Evolutionary conservation across 345 rosid genomes (phyloP).

Genomic region (Kernera saxatilis): DNA sequence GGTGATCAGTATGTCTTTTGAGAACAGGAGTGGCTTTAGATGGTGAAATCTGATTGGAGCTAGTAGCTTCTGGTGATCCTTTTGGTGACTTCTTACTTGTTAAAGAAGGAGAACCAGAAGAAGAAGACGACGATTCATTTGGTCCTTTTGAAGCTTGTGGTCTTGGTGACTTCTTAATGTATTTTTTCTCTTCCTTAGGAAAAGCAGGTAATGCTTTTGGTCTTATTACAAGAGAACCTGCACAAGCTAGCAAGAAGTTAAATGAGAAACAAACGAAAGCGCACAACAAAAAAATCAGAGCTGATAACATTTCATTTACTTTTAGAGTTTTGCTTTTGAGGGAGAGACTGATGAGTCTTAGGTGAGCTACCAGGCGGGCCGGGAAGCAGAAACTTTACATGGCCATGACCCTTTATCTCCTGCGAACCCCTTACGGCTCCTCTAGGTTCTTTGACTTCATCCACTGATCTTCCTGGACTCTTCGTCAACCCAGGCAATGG

Average conservation of each 20-base stretch:
- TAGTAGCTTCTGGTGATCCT: not conserved
- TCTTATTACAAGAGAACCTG: constrained; percentile 1
- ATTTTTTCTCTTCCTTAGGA: not conserved
- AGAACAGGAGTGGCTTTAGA: not conserved
- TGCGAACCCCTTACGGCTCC: not conserved
- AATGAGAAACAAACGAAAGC: not conserved
- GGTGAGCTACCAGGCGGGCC: not conserved
- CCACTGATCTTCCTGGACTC: not conserved
- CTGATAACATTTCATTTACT: not conserved
- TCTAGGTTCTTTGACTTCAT: not conserved
- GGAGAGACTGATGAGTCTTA: not conserved
- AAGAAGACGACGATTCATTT: not conserved
- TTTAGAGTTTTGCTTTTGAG: not conserved
- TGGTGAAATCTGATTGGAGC: not conserved
- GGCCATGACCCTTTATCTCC: constrained; percentile 3
- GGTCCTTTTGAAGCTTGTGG: not conserved
- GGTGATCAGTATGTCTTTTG: not conserved
- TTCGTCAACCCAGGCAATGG: not conserved
- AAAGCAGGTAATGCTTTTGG: not conserved
- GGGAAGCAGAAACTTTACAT: not conserved
- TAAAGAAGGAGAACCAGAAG: not conserved
- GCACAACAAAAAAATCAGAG: not conserved
- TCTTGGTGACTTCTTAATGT: not conserved
- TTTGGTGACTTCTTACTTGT: not conserved
- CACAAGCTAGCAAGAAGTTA: not conserved